Evolutionary conservation across 2,329 filamentous ascomycete species (phyloP).

Genomic region (Trichoderma sp.): DNA sequence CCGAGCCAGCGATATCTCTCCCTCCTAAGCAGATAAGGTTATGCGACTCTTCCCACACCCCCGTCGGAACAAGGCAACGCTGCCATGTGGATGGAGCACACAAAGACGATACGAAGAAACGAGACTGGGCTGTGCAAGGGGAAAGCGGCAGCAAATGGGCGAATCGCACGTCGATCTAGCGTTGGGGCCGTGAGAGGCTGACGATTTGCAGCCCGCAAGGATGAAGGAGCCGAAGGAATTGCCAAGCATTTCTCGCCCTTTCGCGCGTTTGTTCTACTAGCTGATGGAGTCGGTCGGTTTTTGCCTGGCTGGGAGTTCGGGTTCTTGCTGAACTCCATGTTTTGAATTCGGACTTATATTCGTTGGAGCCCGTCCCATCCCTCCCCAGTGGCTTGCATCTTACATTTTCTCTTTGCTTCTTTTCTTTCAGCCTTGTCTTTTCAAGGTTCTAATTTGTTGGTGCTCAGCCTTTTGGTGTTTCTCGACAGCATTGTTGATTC

Average conservation of each 20-base stretch:
- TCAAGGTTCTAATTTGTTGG: background rate
- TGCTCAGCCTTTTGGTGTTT: background rate
- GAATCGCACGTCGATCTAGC: background rate
- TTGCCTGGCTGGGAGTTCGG: constrained; percentile 20
- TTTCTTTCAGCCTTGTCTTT: background rate
- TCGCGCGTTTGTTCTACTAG: background rate
- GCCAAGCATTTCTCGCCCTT: background rate
- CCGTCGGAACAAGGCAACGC: constrained; percentile 4
- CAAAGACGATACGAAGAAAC: background rate
- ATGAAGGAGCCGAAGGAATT: background rate
- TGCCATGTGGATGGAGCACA: constrained; percentile 10
- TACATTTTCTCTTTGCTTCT: background rate
- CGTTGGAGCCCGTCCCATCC: background rate
- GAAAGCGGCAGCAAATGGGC: background rate
- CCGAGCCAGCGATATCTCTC: background rate
- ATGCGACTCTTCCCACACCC: background rate
- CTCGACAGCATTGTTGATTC: background rate
- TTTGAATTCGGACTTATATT: constrained; percentile 4
- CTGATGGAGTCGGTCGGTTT: constrained; percentile 4
- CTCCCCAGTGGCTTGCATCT: background rate
- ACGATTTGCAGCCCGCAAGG: background rate
- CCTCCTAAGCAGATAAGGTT: background rate
- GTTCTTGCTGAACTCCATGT: constrained; percentile 19
- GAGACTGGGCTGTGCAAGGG: background rate
- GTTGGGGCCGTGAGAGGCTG: background rate